A percentile compares a stretch with the other conserved stretches of the same genome.
Conservation (phyloP, 257 asterid species). For the Echites panduratus region DNA sequence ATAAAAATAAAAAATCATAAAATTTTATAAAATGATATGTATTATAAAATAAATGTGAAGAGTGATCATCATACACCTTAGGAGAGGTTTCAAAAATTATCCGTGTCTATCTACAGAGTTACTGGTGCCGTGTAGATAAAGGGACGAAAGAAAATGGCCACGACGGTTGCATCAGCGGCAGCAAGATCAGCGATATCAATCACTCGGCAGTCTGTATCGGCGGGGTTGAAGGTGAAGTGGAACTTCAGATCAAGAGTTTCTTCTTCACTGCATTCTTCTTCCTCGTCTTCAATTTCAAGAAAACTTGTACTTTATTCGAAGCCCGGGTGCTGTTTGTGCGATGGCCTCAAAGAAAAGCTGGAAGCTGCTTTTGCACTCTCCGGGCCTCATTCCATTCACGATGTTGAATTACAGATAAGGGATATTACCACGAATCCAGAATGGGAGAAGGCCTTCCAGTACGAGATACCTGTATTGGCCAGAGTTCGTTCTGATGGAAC, state of each 20-base stretch:
- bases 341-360: slow-evolving; percentile 96
- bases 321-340: slow-evolving; percentile 99
- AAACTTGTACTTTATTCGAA: slow-evolving; percentile 72
- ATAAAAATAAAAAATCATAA: too few species aligned
- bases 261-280: slow-evolving; percentile 18
- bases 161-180: slow-evolving; percentile 12
- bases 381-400: slow-evolving; percentile 39
- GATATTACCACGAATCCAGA: slow-evolving; percentile 74
- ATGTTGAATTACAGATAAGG: slow-evolving; percentile 66
- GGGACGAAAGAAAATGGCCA: slow-evolving; percentile 16
- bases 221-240: slow-evolving; percentile 20
- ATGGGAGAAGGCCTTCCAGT: slow-evolving; percentile 92
- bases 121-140: background rate
- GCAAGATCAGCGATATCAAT: slow-evolving; percentile 8
- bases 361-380: slow-evolving; percentile 63
- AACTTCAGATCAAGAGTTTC: slow-evolving; percentile 29
- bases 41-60: too few species aligned
- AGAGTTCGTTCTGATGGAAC: slow-evolving; percentile 66
- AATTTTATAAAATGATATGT: too few species aligned
- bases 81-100: background rate
- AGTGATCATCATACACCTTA: too few species aligned
- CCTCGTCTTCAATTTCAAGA: slow-evolving; percentile 31
- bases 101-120: background rate
- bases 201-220: slow-evolving; percentile 13
- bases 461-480: slow-evolving; percentile 92